Percentiles rank a stretch among this genome's conserved stretches.
Evolutionary conservation across 805 yeast genomes (phyloP).

Genomic region (Yueomyces sp.): DNA sequence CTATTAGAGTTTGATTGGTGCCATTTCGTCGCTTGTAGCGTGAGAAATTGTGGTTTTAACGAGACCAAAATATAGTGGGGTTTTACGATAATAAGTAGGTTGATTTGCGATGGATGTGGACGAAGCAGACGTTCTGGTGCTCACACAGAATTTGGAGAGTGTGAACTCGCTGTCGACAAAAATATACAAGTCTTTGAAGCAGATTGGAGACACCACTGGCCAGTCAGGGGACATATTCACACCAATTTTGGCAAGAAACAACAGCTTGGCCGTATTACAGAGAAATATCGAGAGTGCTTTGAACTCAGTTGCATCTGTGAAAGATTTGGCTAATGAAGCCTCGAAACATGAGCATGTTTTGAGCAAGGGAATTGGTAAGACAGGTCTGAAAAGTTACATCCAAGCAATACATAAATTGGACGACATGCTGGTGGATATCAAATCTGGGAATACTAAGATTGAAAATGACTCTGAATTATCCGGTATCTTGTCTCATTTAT

Average conservation of each 20-base stretch:
- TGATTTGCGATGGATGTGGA: constrained; percentile 37
- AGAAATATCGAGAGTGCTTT: constrained; percentile 44
- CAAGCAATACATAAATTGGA: constrained; percentile 32
- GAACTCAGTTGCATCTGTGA: constrained; percentile 31
- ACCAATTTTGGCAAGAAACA: constrained; percentile 58
- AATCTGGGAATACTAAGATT: constrained; percentile 13
- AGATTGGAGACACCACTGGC: constrained; percentile 26
- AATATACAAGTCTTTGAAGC: constrained; percentile 41
- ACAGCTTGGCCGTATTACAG: constrained; percentile 40
- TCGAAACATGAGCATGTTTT: constrained; percentile 28
- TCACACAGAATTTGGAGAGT: constrained; percentile 56
- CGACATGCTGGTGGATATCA: constrained; percentile 32
- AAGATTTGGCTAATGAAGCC: constrained; percentile 37
- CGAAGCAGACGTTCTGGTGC: constrained; percentile 73
- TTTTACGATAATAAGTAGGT: no score
- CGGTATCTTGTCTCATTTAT: constrained; percentile 53
- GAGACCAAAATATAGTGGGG: no score
- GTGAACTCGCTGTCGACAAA: constrained; percentile 41
- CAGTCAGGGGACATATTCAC: constrained; percentile 36
- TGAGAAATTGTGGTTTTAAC: no score
- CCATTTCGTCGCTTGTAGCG: no score
- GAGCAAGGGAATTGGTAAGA: constrained; percentile 20
- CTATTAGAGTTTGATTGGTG: no score
- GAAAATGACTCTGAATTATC: constrained; percentile 34
- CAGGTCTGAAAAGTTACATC: constrained; percentile 25